phyloP scores from a whole-genome alignment of 2,329 filamentous ascomycete species.

The Furcasterigmium furcatum region DNA sequence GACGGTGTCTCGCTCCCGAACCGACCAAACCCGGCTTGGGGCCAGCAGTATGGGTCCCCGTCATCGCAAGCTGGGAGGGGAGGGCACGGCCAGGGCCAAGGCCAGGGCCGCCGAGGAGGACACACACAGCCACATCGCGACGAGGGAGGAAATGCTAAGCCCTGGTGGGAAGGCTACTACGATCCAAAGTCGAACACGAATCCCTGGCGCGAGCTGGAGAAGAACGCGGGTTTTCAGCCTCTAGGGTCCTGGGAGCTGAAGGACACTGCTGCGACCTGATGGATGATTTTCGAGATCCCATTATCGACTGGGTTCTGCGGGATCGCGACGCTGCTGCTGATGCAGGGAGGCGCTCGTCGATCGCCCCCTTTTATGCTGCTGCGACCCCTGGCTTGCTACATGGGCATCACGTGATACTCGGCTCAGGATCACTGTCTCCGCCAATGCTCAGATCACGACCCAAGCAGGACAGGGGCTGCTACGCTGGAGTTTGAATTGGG shows the following conservation, averaged over 20 bases:
- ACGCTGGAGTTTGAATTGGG: too few relatives aligned
- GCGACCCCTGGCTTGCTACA: too few relatives aligned
- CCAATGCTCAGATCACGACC: too few relatives aligned
- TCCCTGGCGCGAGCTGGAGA: conserved; percentile 63
- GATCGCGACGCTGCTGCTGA: too few relatives aligned
- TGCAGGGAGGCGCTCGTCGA: too few relatives aligned
- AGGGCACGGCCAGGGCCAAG: neutral
- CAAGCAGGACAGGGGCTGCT: too few relatives aligned
- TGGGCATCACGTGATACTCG: too few relatives aligned
- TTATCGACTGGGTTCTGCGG: too few relatives aligned
- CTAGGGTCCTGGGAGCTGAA: conserved; percentile 40
- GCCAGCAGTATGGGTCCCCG: neutral
- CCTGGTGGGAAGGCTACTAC: conserved; percentile 68
- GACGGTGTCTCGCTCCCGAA: conserved; percentile 10
- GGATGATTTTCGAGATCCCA: too few relatives aligned
- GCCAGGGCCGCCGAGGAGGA: conserved; percentile 4
- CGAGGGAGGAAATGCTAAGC: conserved; percentile 16
- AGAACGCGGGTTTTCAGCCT: conserved; percentile 36
- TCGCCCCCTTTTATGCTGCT: too few relatives aligned
- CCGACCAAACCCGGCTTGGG: conserved; percentile 10
- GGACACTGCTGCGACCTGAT: neutral
- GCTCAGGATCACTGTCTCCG: too few relatives aligned
- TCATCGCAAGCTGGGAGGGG: neutral
- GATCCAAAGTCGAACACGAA: conserved; percentile 67
- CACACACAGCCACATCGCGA: conserved; percentile 4